phyloP scores from a whole-genome alignment of 805 yeast genomes.

The Saccharomycopsis amapae region DNA sequence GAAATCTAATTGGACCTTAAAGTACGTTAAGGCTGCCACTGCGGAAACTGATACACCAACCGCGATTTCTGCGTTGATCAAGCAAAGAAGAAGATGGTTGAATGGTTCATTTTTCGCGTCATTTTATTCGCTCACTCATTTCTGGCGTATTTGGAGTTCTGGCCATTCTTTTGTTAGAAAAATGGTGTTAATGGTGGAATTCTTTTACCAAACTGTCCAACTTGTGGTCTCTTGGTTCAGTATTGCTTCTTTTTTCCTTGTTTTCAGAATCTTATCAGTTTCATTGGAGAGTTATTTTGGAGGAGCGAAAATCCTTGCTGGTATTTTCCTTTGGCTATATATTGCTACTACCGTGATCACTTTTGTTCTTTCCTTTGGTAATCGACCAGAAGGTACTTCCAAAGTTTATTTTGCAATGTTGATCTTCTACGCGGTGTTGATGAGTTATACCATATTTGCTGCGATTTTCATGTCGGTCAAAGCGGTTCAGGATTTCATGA shows the following conservation, averaged over 20 bases:
- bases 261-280: conserved; percentile 78
- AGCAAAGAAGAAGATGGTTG: conserved; percentile 94
- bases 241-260: conserved; percentile 80
- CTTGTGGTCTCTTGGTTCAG: conserved; percentile 89
- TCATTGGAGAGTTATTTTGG: conserved; percentile 66
- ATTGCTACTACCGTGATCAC: conserved; percentile 74
- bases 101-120: conserved; percentile 97
- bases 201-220: conserved; percentile 66
- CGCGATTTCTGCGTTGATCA: conserved; percentile 72
- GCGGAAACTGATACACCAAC: conserved; percentile 98
- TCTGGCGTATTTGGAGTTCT: conserved; percentile 68
- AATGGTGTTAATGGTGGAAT: conserved; percentile 66
- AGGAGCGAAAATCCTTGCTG: conserved; percentile 72
- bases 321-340: conserved; percentile 79
- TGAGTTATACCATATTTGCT: conserved; percentile 86
- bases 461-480: conserved; percentile 73
- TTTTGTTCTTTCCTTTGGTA: conserved; percentile 87
- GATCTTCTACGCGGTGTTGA: conserved; percentile 73
- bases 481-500: conserved; percentile 49
- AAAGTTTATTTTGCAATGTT: conserved; percentile 70
- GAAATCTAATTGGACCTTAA: conserved; percentile 64
- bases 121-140: conserved; percentile 74
- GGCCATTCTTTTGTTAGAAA: conserved; percentile 64
- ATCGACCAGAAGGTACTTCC: conserved; percentile 86
- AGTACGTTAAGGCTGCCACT: conserved; percentile 78